Percentiles rank a stretch among this genome's conserved stretches.
These are phyloP conservation scores for Gastrolobium bilobum DNA, from an alignment of 306 rosid genomes.

Conservation along the genomic window DNA sequence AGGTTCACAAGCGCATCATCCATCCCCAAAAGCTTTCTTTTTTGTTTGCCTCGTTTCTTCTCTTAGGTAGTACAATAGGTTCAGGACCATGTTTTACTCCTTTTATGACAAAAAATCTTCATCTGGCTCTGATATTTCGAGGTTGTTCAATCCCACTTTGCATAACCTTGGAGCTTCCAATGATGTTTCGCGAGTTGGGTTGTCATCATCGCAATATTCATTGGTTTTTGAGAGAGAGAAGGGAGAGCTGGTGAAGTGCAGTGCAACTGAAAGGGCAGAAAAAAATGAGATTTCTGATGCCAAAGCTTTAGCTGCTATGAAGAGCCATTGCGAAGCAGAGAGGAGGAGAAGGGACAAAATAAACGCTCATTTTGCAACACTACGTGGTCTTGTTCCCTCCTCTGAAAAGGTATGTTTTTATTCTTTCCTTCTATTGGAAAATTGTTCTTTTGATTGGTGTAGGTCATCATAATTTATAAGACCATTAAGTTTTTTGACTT, in stretches of 20 bases:
- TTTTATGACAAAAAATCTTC: slow-evolving; percentile 52
- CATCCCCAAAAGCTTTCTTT: slow-evolving; percentile 69
- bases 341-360: slow-evolving; percentile 91
- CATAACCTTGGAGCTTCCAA: slow-evolving; percentile 43
- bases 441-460: slow-evolving; percentile 9
- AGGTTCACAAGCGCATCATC: slow-evolving; percentile 48
- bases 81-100: slow-evolving; percentile 53
- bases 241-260: slow-evolving; percentile 72
- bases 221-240: slow-evolving; percentile 66
- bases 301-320: slow-evolving; percentile 78
- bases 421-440: background rate
- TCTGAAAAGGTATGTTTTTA: slow-evolving; percentile 63
- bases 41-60: slow-evolving; percentile 65
- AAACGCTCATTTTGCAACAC: slow-evolving; percentile 79
- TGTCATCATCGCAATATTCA: slow-evolving; percentile 49
- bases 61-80: slow-evolving; percentile 24
- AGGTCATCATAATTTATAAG: background rate
- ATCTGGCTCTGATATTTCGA: slow-evolving; percentile 44
- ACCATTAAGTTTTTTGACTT: background rate
- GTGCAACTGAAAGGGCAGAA: slow-evolving; percentile 53
- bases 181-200: slow-evolving; percentile 49
- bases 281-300: slow-evolving; percentile 67
- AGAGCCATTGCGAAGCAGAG: slow-evolving; percentile 91
- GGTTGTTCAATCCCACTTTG: slow-evolving; percentile 50
- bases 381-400: slow-evolving; percentile 77